Percentiles rank a stretch among this genome's conserved stretches.
Conservation (phyloP, 768 basidiomycete genomes). For the Pilatotrama ljubarskyi region DNA sequence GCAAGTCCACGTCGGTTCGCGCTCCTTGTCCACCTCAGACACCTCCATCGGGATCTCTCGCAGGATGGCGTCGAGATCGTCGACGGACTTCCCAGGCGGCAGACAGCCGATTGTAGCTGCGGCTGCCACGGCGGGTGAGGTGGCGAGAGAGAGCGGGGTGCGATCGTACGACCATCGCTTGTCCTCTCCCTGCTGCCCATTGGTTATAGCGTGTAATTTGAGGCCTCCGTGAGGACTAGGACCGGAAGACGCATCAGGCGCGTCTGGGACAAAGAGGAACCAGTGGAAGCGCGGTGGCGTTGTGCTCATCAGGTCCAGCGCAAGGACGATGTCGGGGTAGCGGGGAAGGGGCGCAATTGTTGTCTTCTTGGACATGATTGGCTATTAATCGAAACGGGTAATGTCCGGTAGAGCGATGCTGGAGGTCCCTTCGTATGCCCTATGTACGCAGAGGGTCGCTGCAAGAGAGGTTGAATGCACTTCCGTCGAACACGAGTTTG, state of each 20-base stretch:
- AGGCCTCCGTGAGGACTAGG: neutral
- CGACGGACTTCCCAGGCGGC: neutral
- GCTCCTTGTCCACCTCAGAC: neutral
- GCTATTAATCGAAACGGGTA: no score
- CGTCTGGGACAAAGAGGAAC: slow-evolving; percentile 11
- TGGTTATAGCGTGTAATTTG: slow-evolving; percentile 9
- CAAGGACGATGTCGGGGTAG: slow-evolving; percentile 6
- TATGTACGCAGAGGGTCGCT: no score
- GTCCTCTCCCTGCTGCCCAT: slow-evolving; percentile 5
- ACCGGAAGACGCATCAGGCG: neutral
- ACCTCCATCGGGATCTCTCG: neutral
- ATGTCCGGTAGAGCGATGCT: no score
- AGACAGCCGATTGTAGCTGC: slow-evolving; percentile 4
- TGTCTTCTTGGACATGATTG: neutral
- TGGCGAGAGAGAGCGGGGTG: slow-evolving; percentile 1
- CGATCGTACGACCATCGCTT: slow-evolving; percentile 11
- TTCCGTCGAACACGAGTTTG: no score
- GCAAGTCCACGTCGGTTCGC: slow-evolving; percentile 6
- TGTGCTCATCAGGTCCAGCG: slow-evolving; percentile 13
- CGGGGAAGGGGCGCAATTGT: neutral
- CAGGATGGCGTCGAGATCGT: slow-evolving; percentile 6
- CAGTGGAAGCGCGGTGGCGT: slow-evolving; percentile 13
- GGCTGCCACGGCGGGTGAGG: slow-evolving; percentile 3
- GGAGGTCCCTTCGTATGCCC: no score
- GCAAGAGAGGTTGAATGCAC: no score